Percentiles rank a stretch among this genome's conserved stretches.
Evolutionary conservation across 1,284 basidiomycete genomes (phyloP).

Genomic region (Veloporphyrellus conicus): DNA sequence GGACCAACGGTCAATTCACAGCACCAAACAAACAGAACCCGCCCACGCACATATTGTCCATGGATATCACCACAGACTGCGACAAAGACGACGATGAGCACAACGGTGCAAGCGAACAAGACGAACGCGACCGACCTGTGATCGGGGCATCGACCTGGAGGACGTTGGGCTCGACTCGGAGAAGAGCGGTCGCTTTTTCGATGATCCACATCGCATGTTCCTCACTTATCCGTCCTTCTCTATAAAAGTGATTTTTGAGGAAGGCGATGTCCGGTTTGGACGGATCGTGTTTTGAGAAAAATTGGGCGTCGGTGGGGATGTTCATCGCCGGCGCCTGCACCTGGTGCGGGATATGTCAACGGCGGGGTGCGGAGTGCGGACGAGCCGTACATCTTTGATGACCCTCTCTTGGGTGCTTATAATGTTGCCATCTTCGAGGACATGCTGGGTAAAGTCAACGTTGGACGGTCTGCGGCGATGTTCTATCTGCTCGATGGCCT

Average conservation of each 20-base stretch:
- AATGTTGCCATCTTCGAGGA: conserved; percentile 81
- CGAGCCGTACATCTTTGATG: conserved; percentile 69
- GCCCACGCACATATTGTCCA: conserved; percentile 73
- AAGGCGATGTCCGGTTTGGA: conserved; percentile 94
- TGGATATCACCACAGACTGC: conserved; percentile 80
- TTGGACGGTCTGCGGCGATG: conserved; percentile 60
- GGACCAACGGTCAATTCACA: conserved; percentile 19
- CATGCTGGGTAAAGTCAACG: conserved; percentile 86
- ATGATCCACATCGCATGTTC: conserved; percentile 89
- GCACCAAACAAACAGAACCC: neutral
- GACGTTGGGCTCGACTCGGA: conserved; percentile 79
- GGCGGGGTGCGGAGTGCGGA: conserved; percentile 4
- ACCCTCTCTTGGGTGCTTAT: conserved; percentile 85
- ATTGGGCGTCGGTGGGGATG: conserved; percentile 88
- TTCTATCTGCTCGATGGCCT: conserved; percentile 71
- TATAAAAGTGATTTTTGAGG: conserved; percentile 98
- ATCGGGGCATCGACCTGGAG: conserved; percentile 91
- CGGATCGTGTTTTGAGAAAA: conserved; percentile 80
- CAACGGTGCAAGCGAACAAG: neutral
- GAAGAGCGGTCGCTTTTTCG: conserved; percentile 71
- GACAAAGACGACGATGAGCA: conserved; percentile 8
- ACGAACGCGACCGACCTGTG: conserved; percentile 55
- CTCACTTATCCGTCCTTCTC: conserved; percentile 88
- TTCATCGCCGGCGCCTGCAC: conserved; percentile 94
- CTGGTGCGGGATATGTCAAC: conserved; percentile 37